phyloP scores from a whole-genome alignment of 2,329 filamentous ascomycete genomes.

The Cladosporium phlei region DNA sequence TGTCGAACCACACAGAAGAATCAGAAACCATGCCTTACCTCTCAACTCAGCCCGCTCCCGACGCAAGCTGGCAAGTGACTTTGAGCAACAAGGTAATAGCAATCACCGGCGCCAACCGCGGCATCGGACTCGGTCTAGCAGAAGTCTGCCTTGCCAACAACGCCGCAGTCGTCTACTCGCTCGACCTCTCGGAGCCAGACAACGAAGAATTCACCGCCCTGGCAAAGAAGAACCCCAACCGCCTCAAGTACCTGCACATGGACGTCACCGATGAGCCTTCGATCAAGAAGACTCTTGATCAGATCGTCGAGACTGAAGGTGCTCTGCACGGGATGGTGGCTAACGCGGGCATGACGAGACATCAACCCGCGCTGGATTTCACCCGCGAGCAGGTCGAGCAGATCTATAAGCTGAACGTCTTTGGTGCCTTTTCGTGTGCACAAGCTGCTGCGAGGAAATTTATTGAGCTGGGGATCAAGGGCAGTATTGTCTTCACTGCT shows the following conservation, averaged over 20 bases:
- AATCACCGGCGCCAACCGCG: conserved; percentile 81
- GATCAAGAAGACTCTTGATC: conserved; percentile 21
- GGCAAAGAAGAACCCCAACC: conserved; percentile 23
- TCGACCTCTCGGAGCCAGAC: conserved; percentile 28
- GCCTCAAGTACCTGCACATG: conserved; percentile 29
- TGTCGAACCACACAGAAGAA: background rate
- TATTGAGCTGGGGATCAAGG: conserved; percentile 30
- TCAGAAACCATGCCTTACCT: conserved; percentile 31
- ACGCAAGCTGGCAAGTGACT: conserved; percentile 30
- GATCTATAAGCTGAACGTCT: conserved; percentile 36
- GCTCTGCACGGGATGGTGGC: conserved; percentile 27
- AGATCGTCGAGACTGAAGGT: conserved; percentile 23
- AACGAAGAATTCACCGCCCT: conserved; percentile 27
- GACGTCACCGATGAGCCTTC: conserved; percentile 27
- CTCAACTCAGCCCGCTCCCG: conserved; percentile 39
- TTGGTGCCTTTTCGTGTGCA: conserved; percentile 34
- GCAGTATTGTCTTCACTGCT: conserved; percentile 34
- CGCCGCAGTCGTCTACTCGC: conserved; percentile 27
- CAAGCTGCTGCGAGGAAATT: conserved; percentile 34
- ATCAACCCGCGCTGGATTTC: conserved; percentile 28
- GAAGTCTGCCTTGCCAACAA: conserved; percentile 30
- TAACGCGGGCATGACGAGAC: conserved; percentile 28
- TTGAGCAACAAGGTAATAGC: conserved; percentile 72
- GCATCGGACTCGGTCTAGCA: conserved; percentile 58
- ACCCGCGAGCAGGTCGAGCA: conserved; percentile 28